These are phyloP conservation scores for Chlorella sp. DNA, from an alignment of 139 green algal genomes.

Conservation along the genomic window DNA sequence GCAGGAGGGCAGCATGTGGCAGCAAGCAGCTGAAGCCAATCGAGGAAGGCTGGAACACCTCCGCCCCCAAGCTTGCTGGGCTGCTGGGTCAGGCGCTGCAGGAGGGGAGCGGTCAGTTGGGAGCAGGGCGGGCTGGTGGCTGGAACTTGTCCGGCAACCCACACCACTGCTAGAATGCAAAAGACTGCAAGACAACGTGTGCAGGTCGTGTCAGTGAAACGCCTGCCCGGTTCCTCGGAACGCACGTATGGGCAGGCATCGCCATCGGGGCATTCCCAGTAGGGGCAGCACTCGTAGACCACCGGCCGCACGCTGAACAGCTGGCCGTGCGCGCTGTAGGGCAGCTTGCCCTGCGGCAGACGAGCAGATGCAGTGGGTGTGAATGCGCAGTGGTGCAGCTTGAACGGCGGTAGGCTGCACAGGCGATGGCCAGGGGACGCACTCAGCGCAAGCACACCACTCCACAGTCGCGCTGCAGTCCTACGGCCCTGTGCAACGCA, in stretches of 20 bases:
- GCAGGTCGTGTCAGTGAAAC: no score
- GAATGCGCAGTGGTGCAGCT: no score
- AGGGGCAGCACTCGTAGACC: conserved; percentile 58
- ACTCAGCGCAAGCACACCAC: no score
- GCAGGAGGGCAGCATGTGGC: not conserved
- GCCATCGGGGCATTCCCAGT: conserved; percentile 44
- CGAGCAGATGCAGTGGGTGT: no score
- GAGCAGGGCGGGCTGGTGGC: no score
- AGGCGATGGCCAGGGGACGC: no score
- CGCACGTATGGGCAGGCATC: conserved; percentile 42
- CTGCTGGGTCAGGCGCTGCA: conserved; percentile 45
- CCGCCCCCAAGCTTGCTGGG: conserved; percentile 25
- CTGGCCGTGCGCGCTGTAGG: conserved; percentile 45
- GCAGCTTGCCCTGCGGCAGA: conserved; percentile 48
- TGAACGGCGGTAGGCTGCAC: no score
- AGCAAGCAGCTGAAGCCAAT: not conserved
- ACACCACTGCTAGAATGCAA: no score
- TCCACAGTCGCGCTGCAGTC: no score
- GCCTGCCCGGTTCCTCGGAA: no score
- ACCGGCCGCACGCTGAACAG: conserved; percentile 20
- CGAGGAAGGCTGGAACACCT: not conserved
- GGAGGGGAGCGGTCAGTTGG: not conserved
- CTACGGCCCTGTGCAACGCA: no score
- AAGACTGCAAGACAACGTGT: no score
- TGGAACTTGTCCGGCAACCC: not conserved